These are phyloP conservation scores for Pythium brachiatum DNA, from an alignment of 352 stramenopile genomes.

Conservation along the genomic window DNA sequence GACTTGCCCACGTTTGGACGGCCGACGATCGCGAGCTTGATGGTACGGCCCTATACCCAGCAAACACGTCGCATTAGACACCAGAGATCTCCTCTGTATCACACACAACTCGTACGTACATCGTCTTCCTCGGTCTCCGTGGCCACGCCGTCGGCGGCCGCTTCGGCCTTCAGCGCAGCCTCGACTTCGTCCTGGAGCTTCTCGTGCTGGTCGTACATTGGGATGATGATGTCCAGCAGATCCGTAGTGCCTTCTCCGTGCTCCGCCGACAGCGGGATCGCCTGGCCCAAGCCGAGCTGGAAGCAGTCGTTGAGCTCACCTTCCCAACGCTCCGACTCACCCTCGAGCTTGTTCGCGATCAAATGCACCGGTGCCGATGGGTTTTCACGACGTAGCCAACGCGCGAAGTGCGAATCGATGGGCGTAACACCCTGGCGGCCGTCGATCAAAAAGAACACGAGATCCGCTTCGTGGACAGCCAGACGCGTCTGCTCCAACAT, in stretches of 20 bases:
- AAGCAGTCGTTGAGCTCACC: conserved; percentile 73
- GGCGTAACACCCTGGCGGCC: conserved; percentile 74
- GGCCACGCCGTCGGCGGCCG: conserved; percentile 14
- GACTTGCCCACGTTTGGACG: conserved; percentile 81
- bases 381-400: conserved; percentile 71
- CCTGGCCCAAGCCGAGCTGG: conserved; percentile 60
- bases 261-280: conserved; percentile 74
- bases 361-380: conserved; percentile 56
- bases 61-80: not conserved
- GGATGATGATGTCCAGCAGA: conserved; percentile 69
- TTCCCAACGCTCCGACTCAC: conserved; percentile 63
- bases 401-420: conserved; percentile 77
- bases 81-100: not conserved
- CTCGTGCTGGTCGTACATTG: conserved; percentile 64
- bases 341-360: conserved; percentile 80
- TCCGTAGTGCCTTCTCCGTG: conserved; percentile 73
- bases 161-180: conserved; percentile 9
- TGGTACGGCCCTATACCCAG: conserved; percentile 41
- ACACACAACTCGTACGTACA: conserved; percentile 30
- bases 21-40: conserved; percentile 79
- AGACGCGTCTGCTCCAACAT: conserved; percentile 78
- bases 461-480: conserved; percentile 72
- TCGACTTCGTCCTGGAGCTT: conserved; percentile 43
- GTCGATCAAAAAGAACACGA: conserved; percentile 82
- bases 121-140: conserved; percentile 48